These are phyloP conservation scores for Suillus decipiens DNA, from an alignment of 768 basidiomycete genomes.

Conservation along the genomic window DNA sequence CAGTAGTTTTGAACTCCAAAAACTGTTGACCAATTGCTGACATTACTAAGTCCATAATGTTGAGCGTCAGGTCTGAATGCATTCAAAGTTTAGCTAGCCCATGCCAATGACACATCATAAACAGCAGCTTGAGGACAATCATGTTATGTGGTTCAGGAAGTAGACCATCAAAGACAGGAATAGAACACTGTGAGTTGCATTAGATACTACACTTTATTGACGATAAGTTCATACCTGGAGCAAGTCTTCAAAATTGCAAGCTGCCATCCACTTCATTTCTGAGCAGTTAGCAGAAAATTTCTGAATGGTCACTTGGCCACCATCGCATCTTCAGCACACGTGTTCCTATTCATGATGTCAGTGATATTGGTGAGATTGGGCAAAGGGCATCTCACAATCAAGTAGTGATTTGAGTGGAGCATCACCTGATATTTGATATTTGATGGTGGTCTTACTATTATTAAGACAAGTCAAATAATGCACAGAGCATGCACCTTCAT, in stretches of 20 bases:
- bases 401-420: too few relatives aligned
- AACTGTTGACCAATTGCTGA: not conserved
- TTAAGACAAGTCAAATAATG: too few relatives aligned
- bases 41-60: not conserved
- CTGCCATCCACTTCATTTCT: conserved; percentile 37
- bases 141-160: conserved; percentile 10
- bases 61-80: not conserved
- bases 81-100: conserved; percentile 6
- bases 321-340: too few relatives aligned
- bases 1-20: not conserved
- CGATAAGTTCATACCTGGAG: conserved; percentile 23
- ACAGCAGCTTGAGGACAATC: conserved; percentile 14
- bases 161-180: conserved; percentile 35
- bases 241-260: conserved; percentile 38
- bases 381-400: too few relatives aligned
- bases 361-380: too few relatives aligned
- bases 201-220: not conserved
- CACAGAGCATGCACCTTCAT: too few relatives aligned
- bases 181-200: conserved; percentile 21
- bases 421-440: too few relatives aligned
- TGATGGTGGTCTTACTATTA: too few relatives aligned
- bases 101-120: conserved; percentile 15
- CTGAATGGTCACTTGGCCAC: conserved; percentile 31
- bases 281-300: conserved; percentile 33
- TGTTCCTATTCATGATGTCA: too few relatives aligned